Evolutionary conservation across 2,329 filamentous ascomycete species (phyloP), one percentile per base, ranked within the genome.

Genomic region (Cytospora piceicola): DNA sequence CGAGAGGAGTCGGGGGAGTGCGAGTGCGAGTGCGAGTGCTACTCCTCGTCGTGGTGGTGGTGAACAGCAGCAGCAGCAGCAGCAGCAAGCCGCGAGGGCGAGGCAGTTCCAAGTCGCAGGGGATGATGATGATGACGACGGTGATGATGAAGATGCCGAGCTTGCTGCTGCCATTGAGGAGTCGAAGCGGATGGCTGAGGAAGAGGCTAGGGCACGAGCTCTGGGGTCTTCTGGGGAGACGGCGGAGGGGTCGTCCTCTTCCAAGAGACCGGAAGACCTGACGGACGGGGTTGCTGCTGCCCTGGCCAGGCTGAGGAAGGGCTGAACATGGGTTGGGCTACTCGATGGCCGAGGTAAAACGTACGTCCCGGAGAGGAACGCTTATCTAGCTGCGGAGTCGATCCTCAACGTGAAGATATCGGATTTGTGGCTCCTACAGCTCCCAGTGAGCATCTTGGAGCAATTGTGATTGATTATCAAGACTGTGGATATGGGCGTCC

Each of bases 241-340:
- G 62, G 64, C 70, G 55, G 32, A 60, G 34, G 36, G 20, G 53
- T 15, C 53, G 4, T 34, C 42, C 1, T 32, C 65, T 9, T 49
- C 71, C 24, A 70, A 69, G 51, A 76, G 74, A 67, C 76, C 78
- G 42, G 79, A 84, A 6, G 75, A 81, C 36, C 75, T 90, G 6
- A 82, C 81, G 67, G 85, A 81, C 55, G 86, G 88, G 2, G 77
- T 90, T 56, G 85, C 87, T 55, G 85, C 85, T 36, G 88, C 88
- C 20, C 72, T 90, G 67, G 86, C 86, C 9, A 87, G 78, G 69
- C 74, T 90, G 29, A 79, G 86, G 63, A 78, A 87, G 63, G 77
- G 78, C 32, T 63, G 53, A 63, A 46, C 9, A n/a, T 11, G n/a
- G 46, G 1, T 22, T 15, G 22, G 22, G 29, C 54, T 17, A 15